Evolutionary conservation across 2,329 filamentous ascomycete genomes (phyloP).

Genomic region (Penicillium olsonii): DNA sequence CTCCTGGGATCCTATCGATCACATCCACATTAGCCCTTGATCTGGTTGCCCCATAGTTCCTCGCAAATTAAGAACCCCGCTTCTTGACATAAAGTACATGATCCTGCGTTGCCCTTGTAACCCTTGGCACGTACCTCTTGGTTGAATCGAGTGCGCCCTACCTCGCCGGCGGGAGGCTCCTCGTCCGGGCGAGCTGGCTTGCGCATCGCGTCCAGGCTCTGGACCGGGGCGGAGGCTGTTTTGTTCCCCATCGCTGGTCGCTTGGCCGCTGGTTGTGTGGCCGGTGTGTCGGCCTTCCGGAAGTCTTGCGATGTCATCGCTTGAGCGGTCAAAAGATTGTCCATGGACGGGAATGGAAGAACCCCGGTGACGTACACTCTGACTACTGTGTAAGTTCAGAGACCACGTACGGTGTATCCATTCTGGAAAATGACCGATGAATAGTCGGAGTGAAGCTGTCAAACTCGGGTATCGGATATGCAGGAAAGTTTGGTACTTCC

Average conservation of each 20-base stretch:
- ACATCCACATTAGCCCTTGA: conserved; percentile 18
- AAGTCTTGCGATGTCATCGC: conserved; percentile 31
- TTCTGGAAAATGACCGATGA: background rate
- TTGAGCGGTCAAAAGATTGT: conserved; percentile 12
- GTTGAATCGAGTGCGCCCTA: background rate
- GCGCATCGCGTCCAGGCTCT: conserved; percentile 28
- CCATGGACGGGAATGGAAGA: conserved; percentile 7
- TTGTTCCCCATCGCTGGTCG: conserved; percentile 33
- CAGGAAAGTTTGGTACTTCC: conserved; percentile 3
- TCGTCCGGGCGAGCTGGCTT: conserved; percentile 27
- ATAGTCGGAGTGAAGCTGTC: background rate
- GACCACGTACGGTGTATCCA: conserved; percentile 33
- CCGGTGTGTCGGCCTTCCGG: background rate
- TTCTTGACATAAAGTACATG: no score
- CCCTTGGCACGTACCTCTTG: background rate
- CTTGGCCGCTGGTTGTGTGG: background rate
- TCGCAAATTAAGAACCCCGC: background rate
- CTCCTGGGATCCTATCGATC: conserved; percentile 20
- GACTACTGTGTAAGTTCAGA: conserved; percentile 33
- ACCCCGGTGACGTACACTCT: conserved; percentile 22
- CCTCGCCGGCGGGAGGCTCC: conserved; percentile 23
- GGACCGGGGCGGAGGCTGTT: conserved; percentile 37
- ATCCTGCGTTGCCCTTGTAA: background rate
- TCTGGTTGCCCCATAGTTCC: background rate
- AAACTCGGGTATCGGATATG: conserved; percentile 3